Percentiles rank a stretch among this genome's conserved stretches.
Evolutionary conservation across 345 rosid genomes (phyloP).

Genomic region (Toxicodendron radicans): DNA sequence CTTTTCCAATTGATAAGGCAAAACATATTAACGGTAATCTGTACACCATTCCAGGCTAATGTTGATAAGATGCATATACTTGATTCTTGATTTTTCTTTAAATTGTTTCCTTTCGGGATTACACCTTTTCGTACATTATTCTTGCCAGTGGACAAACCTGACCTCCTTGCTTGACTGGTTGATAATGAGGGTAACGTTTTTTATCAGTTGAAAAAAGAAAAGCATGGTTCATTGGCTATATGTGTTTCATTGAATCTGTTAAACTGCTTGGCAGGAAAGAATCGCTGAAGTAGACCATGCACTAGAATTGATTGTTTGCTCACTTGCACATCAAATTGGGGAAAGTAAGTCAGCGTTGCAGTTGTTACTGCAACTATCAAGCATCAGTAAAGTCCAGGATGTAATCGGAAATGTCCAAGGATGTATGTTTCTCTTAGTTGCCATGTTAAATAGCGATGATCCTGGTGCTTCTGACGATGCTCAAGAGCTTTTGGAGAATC

Average conservation of each 20-base stretch:
- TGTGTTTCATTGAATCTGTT: background rate
- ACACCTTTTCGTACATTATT: background rate
- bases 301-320: slow-evolving; percentile 24
- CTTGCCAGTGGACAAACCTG: slow-evolving; percentile 7
- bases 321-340: slow-evolving; percentile 30
- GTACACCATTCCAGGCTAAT: background rate
- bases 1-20: slow-evolving; percentile 4
- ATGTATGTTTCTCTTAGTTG: slow-evolving; percentile 28
- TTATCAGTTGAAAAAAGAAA: background rate
- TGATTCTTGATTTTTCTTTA: background rate
- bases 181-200: background rate
- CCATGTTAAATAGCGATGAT: slow-evolving; percentile 24
- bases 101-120: background rate
- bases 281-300: slow-evolving; percentile 24
- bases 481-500: slow-evolving; percentile 27
- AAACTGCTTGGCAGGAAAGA: slow-evolving; percentile 17
- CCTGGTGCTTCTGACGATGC: slow-evolving; percentile 24
- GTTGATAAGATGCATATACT: background rate
- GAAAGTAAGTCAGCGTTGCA: slow-evolving; percentile 29
- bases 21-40: background rate
- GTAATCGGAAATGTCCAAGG: slow-evolving; percentile 25
- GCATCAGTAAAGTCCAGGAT: slow-evolving; percentile 14
- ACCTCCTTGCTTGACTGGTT: background rate
- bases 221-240: background rate
- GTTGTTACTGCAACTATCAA: slow-evolving; percentile 27